These are phyloP conservation scores for Pseudonectria buxi DNA, from an alignment of 2,329 filamentous ascomycete genomes.

Conservation along the genomic window DNA sequence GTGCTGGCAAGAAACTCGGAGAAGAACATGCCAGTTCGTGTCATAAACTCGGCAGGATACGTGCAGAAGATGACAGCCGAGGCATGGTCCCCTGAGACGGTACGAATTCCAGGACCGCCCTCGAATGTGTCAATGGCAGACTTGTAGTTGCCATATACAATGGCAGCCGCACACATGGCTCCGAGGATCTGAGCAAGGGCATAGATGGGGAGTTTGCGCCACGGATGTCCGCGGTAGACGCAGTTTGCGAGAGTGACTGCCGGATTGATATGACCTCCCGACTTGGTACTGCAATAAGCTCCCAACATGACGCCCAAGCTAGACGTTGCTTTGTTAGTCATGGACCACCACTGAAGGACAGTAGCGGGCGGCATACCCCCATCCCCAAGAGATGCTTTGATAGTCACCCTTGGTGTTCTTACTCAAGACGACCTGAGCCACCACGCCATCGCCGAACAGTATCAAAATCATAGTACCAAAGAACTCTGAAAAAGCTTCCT, in stretches of 20 bases:
- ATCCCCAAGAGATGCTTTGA: constrained; percentile 44
- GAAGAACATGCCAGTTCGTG: constrained; percentile 61
- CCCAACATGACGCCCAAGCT: constrained; percentile 63
- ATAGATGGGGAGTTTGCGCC: constrained; percentile 65
- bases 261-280: constrained; percentile 62
- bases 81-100: constrained; percentile 51
- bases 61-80: constrained; percentile 69
- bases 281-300: constrained; percentile 59
- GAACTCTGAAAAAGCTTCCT: constrained; percentile 61
- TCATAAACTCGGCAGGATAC: constrained; percentile 62
- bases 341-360: not conserved
- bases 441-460: constrained; percentile 64
- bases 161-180: constrained; percentile 53
- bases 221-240: constrained; percentile 60
- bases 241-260: constrained; percentile 67
- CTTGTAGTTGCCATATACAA: constrained; percentile 58
- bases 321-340: constrained; percentile 3
- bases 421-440: constrained; percentile 62
- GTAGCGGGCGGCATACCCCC: constrained; percentile 30
- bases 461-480: constrained; percentile 62
- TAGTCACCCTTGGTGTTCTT: constrained; percentile 39
- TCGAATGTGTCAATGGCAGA: constrained; percentile 59
- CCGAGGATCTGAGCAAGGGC: constrained; percentile 59
- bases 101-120: constrained; percentile 53
- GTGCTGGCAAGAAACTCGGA: constrained; percentile 63